A percentile compares a stretch with the other conserved stretches of the same genome.
Evolutionary conservation across 2,329 filamentous ascomycete genomes (phyloP).

Genomic region (Colletotrichum sp.): DNA sequence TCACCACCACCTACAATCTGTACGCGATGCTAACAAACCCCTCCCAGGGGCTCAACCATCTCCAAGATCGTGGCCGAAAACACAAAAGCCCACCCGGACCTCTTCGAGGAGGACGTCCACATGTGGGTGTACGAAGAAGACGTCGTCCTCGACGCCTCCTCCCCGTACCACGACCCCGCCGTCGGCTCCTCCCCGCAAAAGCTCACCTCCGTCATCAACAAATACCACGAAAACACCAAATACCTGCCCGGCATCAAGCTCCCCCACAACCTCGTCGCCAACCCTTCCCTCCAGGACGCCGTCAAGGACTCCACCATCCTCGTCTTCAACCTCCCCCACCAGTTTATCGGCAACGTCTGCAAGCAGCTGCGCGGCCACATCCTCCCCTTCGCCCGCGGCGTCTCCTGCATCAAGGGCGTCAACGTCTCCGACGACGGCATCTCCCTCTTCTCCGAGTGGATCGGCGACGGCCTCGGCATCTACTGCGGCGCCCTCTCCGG

Average conservation of each 20-base stretch:
- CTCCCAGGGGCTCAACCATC: conserved; percentile 87
- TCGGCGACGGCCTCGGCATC: conserved; percentile 88
- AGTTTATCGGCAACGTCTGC: conserved; percentile 91
- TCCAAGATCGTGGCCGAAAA: conserved; percentile 97
- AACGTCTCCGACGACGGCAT: conserved; percentile 88
- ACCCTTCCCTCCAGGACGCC: conserved; percentile 79
- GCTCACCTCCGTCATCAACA: conserved; percentile 91
- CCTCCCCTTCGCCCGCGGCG: conserved; percentile 87
- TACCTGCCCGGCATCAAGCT: conserved; percentile 91
- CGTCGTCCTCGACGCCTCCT: conserved; percentile 73
- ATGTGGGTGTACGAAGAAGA: conserved; percentile 99
- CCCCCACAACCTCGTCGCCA: conserved; percentile 83
- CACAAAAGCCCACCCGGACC: conserved; percentile 73
- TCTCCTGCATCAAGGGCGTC: conserved; percentile 98
- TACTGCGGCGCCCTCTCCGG: conserved; percentile 96
- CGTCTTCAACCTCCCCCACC: conserved; percentile 95
- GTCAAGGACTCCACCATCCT: conserved; percentile 87
- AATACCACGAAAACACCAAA: conserved; percentile 93
- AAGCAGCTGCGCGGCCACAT: conserved; percentile 86
- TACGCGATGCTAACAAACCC: neutral
- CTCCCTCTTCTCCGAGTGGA: conserved; percentile 91
- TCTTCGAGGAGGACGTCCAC: conserved; percentile 90
- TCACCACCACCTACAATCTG: neutral
- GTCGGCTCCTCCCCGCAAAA: conserved; percentile 76
- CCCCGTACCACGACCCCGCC: conserved; percentile 72